These are phyloP conservation scores for Solanum hybrid DNA, from an alignment of 305 asterid species.

Conservation along the genomic window DNA sequence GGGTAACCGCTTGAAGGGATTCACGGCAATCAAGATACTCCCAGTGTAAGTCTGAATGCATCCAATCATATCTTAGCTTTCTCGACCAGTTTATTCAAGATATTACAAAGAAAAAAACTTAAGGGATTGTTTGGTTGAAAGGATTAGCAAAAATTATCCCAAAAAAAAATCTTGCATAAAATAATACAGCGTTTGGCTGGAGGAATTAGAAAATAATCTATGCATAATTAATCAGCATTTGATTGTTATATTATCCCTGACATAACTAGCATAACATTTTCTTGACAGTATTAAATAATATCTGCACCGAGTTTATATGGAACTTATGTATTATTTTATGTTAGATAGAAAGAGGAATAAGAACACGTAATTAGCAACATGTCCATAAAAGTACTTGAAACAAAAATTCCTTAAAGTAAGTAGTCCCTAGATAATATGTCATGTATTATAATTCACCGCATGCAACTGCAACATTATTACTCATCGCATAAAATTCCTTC, in stretches of 20 bases:
- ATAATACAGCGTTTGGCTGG: neutral
- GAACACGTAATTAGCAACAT: neutral
- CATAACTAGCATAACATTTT: neutral
- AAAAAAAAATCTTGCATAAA: neutral
- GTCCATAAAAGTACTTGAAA: neutral
- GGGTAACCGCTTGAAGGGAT: conserved; percentile 65
- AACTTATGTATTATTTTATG: neutral
- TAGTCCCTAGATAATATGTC: neutral
- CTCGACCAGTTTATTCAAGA: conserved; percentile 8
- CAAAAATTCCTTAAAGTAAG: neutral
- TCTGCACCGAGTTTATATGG: neutral
- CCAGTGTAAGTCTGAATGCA: conserved; percentile 70
- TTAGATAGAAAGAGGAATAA: neutral
- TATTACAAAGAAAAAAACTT: neutral
- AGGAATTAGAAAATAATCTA: neutral
- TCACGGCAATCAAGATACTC: conserved; percentile 76
- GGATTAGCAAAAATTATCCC: neutral
- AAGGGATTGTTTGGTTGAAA: neutral
- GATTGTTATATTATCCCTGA: neutral
- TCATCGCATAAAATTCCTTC: neutral
- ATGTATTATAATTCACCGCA: neutral
- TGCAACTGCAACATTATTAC: neutral
- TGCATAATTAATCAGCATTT: neutral
- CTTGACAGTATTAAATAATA: neutral
- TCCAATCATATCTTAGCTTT: conserved; percentile 5